Evolutionary conservation across 1,139 yeast genomes (phyloP).

Genomic region (Yamadazyma dushanensis): DNA sequence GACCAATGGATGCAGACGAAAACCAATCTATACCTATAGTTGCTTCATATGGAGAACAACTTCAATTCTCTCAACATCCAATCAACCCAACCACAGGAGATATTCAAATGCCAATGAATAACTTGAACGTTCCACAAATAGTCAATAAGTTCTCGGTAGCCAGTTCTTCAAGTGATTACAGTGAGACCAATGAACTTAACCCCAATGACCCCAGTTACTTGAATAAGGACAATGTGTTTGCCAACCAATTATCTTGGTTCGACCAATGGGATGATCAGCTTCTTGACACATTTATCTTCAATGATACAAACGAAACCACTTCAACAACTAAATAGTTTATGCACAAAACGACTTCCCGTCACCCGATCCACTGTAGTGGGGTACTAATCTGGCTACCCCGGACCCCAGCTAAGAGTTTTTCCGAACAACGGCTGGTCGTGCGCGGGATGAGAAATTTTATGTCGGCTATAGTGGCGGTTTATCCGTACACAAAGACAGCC

Average conservation of each 20-base stretch:
- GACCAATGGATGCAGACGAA: too few relatives aligned
- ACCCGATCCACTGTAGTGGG: too few relatives aligned
- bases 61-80: too few relatives aligned
- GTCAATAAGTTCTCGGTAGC: too few relatives aligned
- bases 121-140: too few relatives aligned
- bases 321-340: not conserved
- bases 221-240: conserved; percentile 7
- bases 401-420: conserved; percentile 5
- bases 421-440: conserved; percentile 1
- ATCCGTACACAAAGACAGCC: too few relatives aligned
- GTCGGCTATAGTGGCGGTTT: too few relatives aligned
- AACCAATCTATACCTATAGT: too few relatives aligned
- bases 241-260: conserved; percentile 51
- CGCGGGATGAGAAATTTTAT: not conserved
- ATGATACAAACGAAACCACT: not conserved
- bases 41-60: too few relatives aligned
- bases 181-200: conserved; percentile 6
- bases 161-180: not conserved
- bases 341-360: too few relatives aligned
- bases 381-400: conserved; percentile 3
- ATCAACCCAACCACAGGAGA: not conserved
- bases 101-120: not conserved
- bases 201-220: conserved; percentile 13
- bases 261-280: conserved; percentile 41
- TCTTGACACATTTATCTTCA: conserved; percentile 22